Evolutionary conservation across 192 early-diverging fungal genomes (phyloP).

Genomic region (Spizellomyces sp.): DNA sequence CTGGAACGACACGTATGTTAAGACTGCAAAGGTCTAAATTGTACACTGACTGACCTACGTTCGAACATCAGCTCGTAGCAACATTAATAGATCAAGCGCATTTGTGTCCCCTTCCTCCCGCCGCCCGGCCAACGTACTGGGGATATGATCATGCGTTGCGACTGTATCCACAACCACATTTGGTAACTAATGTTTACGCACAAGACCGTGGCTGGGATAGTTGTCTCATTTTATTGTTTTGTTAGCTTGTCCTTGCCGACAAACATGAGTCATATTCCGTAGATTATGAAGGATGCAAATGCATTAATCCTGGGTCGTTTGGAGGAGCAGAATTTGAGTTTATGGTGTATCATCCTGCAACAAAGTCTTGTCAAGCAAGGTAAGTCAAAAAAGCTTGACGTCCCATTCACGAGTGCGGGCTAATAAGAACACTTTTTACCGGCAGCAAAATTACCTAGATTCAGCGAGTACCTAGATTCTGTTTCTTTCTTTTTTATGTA

Average conservation of each 20-base stretch:
- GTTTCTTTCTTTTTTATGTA: no score
- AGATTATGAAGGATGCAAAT: conserved; percentile 75
- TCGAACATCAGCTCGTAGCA: conserved; percentile 63
- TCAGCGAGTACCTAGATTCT: background rate
- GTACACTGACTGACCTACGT: background rate
- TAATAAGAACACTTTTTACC: background rate
- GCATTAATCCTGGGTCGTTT: conserved; percentile 80
- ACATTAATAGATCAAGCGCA: conserved; percentile 86
- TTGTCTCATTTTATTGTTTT: background rate
- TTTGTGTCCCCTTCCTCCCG: conserved; percentile 77
- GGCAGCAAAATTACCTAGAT: background rate
- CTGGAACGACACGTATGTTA: conserved; percentile 18
- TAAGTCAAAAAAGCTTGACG: background rate
- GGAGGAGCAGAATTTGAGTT: conserved; percentile 58
- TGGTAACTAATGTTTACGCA: conserved; percentile 50
- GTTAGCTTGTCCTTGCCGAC: conserved; percentile 82
- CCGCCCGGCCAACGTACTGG: conserved; percentile 78
- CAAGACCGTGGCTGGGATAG: background rate
- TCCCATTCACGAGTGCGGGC: background rate
- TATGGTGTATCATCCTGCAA: conserved; percentile 74
- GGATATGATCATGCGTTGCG: conserved; percentile 81
- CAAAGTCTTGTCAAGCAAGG: conserved; percentile 26
- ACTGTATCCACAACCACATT: conserved; percentile 86
- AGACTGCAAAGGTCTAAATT: background rate
- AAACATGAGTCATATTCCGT: conserved; percentile 76